These are phyloP conservation scores for Schwanniomyces pseudopolymorphus DNA, from an alignment of 805 yeast species.

Conservation along the genomic window DNA sequence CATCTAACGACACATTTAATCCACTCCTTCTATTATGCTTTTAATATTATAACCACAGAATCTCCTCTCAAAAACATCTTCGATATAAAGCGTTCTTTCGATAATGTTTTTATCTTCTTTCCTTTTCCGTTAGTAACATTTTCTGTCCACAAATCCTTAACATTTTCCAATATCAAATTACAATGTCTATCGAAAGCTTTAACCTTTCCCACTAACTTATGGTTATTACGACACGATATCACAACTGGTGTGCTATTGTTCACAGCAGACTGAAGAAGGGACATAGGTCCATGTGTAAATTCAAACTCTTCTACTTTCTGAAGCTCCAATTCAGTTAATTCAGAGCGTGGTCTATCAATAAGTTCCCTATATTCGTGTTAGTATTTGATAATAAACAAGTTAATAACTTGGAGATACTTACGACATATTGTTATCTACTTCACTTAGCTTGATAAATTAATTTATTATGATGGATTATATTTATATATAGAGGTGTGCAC, in stretches of 20 bases:
- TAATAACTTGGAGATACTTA: background rate
- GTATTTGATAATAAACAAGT: conserved; percentile 12
- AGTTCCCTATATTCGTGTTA: conserved; percentile 51
- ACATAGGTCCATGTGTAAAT: conserved; percentile 86
- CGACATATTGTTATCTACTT: conserved; percentile 1
- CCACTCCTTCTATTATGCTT: conserved; percentile 21
- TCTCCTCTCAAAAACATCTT: conserved; percentile 95
- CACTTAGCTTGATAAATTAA: background rate
- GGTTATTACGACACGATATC: conserved; percentile 89
- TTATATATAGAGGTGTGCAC: background rate
- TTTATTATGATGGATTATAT: background rate
- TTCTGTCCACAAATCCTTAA: conserved; percentile 83
- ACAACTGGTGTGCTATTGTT: conserved; percentile 73
- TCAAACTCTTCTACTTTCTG: conserved; percentile 86
- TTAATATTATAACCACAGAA: conserved; percentile 81
- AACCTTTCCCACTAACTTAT: conserved; percentile 84
- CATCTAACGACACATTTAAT: no score
- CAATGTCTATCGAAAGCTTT: conserved; percentile 96
- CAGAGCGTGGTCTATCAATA: conserved; percentile 72
- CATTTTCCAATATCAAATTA: conserved; percentile 88
- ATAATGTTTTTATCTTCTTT: conserved; percentile 63
- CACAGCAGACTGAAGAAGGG: conserved; percentile 81
- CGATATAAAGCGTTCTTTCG: conserved; percentile 72
- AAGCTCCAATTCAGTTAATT: conserved; percentile 76
- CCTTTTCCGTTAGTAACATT: conserved; percentile 62